Base-by-base conservation (phyloP, 192 early-diverging fungal genomes). In the Coemansia javaensis region DNA sequence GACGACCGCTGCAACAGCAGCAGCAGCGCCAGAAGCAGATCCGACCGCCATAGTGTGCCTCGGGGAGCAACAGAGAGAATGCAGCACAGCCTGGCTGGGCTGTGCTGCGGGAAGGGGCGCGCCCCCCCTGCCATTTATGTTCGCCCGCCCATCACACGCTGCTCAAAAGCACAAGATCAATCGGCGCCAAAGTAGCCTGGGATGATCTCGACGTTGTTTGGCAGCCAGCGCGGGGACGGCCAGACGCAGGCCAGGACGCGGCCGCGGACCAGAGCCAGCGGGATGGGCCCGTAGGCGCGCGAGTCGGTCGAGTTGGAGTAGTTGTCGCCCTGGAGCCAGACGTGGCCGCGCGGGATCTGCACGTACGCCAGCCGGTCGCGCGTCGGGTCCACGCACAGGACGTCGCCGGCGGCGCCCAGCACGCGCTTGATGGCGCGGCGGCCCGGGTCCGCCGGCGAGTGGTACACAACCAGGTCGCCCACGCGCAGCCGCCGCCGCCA, bases 261-360 rank as follows among this genome's bases (percentile, higher is more conserved):
- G n/a, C 91, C 94, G 6, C 78, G 55, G 41, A 97, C 44, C 31
- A 94, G 53, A 8, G 84, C 87, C 75, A 86, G 73, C 3, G 91
- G 85, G 12, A 97, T 82, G 1, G 94, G 90, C 1, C 94, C 94
- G 64, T 94, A 91, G 4, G 53, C 60, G 15, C 91, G 70, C n/a
- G 91, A 94, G 50, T 97, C 94, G 0, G 84, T 89, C n/a, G 90
- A 93, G 51, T 90, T 88, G 43, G 69, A 83, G 32, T 85, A 77
- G 61, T 97, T 97, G 56, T 97, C 94, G 8, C 94, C 94, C 50
- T 85, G 86, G 6, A 94, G 57, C 94, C 94, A 97, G 18, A 94
- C 79, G 46, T 93, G 85, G 2, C 94, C 94, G 5, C 70, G 54
- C 9, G 94, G 94, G 2, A 95, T 80, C 84, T 86, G 77, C 11